Evolutionary conservation across 768 basidiomycete genomes (phyloP).

Genomic region (Suillus bovinus): DNA sequence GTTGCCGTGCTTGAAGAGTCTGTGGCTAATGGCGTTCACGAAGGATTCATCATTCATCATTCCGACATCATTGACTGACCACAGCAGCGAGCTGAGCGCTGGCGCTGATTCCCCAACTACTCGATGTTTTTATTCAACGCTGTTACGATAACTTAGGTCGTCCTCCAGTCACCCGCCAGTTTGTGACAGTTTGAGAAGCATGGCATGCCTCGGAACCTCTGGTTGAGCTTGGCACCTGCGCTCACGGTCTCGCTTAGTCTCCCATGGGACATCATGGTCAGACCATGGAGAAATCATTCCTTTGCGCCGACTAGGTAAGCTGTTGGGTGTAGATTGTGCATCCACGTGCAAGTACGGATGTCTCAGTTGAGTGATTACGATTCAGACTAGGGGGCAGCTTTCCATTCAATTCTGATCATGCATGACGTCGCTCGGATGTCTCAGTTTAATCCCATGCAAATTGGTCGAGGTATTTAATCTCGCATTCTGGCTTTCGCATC

Average conservation of each 20-base stretch:
- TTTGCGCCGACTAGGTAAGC: background rate
- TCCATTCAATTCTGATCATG: background rate
- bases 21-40: no score
- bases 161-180: no score
- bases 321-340: background rate
- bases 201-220: background rate
- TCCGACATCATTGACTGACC: no score
- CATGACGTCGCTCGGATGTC: background rate
- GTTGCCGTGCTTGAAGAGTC: no score
- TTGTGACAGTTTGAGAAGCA: background rate
- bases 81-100: no score
- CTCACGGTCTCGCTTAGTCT: background rate
- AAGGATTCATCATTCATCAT: no score
- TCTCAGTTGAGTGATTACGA: slow-evolving; percentile 3
- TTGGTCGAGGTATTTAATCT: background rate
- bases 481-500: background rate
- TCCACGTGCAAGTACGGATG: background rate
- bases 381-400: background rate
- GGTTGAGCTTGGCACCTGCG: background rate
- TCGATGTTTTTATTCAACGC: no score
- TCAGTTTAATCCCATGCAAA: background rate
- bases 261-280: background rate
- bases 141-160: no score
- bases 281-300: background rate
- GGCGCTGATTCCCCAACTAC: no score